Conservation (phyloP, 140 eudicot genomes). For the Flaveria floridana region DNA sequence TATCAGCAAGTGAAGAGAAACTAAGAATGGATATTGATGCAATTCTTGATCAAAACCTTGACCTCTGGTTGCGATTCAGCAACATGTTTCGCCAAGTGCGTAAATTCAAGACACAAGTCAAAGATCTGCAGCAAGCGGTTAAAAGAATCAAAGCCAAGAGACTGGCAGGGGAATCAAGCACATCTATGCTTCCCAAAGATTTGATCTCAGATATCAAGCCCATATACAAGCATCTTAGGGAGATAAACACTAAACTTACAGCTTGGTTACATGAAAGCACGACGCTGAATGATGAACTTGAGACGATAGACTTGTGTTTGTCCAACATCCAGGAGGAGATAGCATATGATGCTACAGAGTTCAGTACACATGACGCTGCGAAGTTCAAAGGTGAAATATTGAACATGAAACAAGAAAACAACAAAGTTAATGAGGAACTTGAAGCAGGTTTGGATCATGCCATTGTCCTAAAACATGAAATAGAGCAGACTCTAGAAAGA, state of each 20-base stretch:
- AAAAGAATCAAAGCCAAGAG: slow-evolving; percentile 39
- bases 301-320: slow-evolving; percentile 44
- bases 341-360: slow-evolving; percentile 46
- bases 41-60: slow-evolving; percentile 64
- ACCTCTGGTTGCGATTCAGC: slow-evolving; percentile 78
- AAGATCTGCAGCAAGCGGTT: slow-evolving; percentile 51
- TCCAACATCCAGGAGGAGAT: slow-evolving; percentile 61
- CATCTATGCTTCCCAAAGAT: slow-evolving; percentile 6
- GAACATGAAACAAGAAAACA: slow-evolving; percentile 90
- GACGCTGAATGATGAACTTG: slow-evolving; percentile 56
- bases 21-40: slow-evolving; percentile 59
- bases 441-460: slow-evolving; percentile 67
- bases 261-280: slow-evolving; percentile 63
- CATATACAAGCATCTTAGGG: slow-evolving; percentile 55
- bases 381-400: slow-evolving; percentile 77
- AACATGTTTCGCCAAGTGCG: slow-evolving; percentile 57
- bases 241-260: slow-evolving; percentile 52
- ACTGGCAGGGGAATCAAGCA: neutral
- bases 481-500: slow-evolving; percentile 50
- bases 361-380: slow-evolving; percentile 80
- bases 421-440: slow-evolving; percentile 72
- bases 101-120: slow-evolving; percentile 51
- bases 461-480: slow-evolving; percentile 46
- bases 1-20: slow-evolving; percentile 59
- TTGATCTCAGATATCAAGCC: slow-evolving; percentile 58